Evolutionary conservation across 441 rosid species (phyloP).

Genomic region (Croton laevigatus): DNA sequence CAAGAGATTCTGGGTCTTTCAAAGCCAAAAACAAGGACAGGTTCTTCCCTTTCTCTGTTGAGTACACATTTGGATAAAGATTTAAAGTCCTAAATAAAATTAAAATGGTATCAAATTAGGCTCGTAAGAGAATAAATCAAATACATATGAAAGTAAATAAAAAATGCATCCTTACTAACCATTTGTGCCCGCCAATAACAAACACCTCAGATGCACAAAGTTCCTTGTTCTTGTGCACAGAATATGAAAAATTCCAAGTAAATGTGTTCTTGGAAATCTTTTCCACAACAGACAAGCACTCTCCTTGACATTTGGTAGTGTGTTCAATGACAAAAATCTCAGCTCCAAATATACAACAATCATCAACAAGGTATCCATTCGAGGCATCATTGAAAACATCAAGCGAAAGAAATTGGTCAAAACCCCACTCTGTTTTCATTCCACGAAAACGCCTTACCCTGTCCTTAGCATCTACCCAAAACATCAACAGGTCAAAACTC

Average conservation of each 20-base stretch:
- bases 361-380: slow-evolving; percentile 32
- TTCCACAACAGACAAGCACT: neutral
- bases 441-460: slow-evolving; percentile 9
- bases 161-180: neutral
- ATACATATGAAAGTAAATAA: no score
- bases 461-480: no score
- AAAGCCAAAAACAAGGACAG: neutral
- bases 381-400: slow-evolving; percentile 21
- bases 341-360: slow-evolving; percentile 37
- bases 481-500: no score
- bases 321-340: slow-evolving; percentile 22
- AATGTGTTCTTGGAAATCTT: neutral
- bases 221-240: no score
- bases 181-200: slow-evolving; percentile 7
- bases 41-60: neutral
- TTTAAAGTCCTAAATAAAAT: neutral
- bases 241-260: slow-evolving; percentile 7
- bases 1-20: neutral
- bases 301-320: neutral
- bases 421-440: slow-evolving; percentile 27
- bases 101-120: no score
- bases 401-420: slow-evolving; percentile 27
- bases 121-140: no score
- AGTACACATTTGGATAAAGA: neutral
- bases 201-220: neutral